These are phyloP conservation scores for Krasilnikovozyma curviuscula DNA, from an alignment of 768 basidiomycete genomes.

Conservation along the genomic window DNA sequence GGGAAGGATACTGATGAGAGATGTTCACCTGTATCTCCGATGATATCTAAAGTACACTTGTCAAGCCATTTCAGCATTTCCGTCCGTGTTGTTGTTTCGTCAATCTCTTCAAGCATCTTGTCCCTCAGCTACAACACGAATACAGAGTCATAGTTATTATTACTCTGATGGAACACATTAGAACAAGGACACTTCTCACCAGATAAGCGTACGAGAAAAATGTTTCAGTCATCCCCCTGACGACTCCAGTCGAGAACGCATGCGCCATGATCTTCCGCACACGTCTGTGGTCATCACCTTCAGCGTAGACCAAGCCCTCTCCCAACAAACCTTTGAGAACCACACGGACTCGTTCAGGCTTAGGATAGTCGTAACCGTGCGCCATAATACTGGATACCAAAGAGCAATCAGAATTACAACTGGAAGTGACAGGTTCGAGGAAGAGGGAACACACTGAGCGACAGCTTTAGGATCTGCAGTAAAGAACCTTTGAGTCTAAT, in stretches of 20 bases:
- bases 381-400: neutral
- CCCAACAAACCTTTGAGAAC: neutral
- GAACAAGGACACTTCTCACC: neutral
- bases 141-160: too few relatives aligned
- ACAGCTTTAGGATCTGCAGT: neutral
- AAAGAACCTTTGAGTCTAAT: neutral
- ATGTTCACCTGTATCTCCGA: slow-evolving; percentile 46
- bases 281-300: too few relatives aligned
- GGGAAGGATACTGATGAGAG: too few relatives aligned
- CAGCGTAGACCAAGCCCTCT: neutral
- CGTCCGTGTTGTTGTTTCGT: slow-evolving; percentile 17
- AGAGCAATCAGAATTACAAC: neutral
- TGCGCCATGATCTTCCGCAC: neutral
- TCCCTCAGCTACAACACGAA: neutral
- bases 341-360: neutral
- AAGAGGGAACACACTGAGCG: slow-evolving; percentile 2
- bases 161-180: too few relatives aligned
- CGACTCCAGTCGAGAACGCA: neutral
- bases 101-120: neutral
- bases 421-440: too few relatives aligned
- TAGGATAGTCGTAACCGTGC: neutral
- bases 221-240: neutral
- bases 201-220: neutral
- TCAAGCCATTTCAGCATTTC: slow-evolving; percentile 49
- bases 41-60: slow-evolving; percentile 52